Percentiles rank a stretch among this genome's conserved stretches.
These are phyloP conservation scores for Syzygium oleosum DNA, from an alignment of 345 rosid genomes.

Conservation along the genomic window DNA sequence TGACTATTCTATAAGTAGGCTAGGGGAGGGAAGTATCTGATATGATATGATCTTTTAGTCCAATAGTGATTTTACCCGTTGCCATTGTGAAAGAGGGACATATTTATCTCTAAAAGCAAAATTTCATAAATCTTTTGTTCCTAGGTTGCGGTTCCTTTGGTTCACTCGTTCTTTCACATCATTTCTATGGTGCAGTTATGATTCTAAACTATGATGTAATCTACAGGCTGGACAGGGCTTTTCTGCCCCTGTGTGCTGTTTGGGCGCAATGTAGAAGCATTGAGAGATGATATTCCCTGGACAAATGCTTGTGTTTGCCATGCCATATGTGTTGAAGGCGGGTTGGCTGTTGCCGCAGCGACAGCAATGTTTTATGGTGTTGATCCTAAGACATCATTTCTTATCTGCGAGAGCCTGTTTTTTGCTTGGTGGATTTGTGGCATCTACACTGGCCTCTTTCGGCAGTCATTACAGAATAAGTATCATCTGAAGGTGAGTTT, in stretches of 20 bases:
- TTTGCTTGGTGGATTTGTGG: slow-evolving; percentile 94
- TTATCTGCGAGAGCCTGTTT: slow-evolving; percentile 64
- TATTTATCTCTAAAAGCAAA: not conserved
- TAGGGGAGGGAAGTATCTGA: not conserved
- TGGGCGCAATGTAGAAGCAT: slow-evolving; percentile 66
- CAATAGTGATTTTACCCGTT: not conserved
- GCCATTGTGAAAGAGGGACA: not conserved
- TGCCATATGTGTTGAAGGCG: slow-evolving; percentile 86
- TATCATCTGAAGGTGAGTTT: slow-evolving; percentile 84
- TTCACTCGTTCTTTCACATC: not conserved
- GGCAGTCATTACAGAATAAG: slow-evolving; percentile 70
- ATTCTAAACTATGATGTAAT: not conserved
- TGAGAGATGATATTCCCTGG: slow-evolving; percentile 70
- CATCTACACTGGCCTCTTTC: slow-evolving; percentile 68
- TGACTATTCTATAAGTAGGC: not conserved
- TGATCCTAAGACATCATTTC: slow-evolving; percentile 70
- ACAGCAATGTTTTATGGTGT: slow-evolving; percentile 62
- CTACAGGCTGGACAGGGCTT: slow-evolving; percentile 65
- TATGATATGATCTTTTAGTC: not conserved
- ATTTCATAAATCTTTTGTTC: not conserved
- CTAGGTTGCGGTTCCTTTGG: not conserved
- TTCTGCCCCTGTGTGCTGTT: slow-evolving; percentile 77
- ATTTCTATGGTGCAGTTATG: not conserved
- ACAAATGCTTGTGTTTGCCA: slow-evolving; percentile 73
- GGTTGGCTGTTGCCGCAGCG: slow-evolving; percentile 60